Evolutionary conservation across 495 filamentous ascomycete species (phyloP).

Genomic region (Rostrohypoxylon terebratum): DNA sequence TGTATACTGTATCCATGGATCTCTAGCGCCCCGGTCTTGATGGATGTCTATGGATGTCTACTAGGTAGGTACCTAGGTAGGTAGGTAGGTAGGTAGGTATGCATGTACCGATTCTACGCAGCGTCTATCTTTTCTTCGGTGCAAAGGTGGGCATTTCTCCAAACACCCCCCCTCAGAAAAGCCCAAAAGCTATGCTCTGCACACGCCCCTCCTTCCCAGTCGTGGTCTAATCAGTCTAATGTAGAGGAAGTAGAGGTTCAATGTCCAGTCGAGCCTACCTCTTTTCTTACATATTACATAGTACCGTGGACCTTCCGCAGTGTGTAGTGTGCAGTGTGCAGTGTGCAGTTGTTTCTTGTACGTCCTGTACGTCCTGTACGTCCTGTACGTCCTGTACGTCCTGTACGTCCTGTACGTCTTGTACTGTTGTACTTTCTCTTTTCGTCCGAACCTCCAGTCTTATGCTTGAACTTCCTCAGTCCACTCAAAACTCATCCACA

Average conservation of each 20-base stretch:
- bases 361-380: too few species aligned
- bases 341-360: too few species aligned
- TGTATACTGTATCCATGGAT: background rate
- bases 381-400: too few species aligned
- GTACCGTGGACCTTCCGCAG: slow-evolving; percentile 21
- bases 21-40: slow-evolving; percentile 24
- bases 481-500: slow-evolving; percentile 4
- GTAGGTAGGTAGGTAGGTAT: background rate
- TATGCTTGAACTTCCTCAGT: slow-evolving; percentile 3
- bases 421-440: slow-evolving; percentile 39
- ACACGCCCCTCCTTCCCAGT: slow-evolving; percentile 33
- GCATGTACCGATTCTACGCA: background rate
- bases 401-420: background rate
- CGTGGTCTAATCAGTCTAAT: background rate
- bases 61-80: background rate
- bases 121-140: slow-evolving; percentile 40
- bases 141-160: slow-evolving; percentile 39
- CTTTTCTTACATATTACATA: too few species aligned
- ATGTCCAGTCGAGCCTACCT: slow-evolving; percentile 19
- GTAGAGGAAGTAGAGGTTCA: background rate
- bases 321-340: too few species aligned
- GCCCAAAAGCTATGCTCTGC: background rate
- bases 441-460: slow-evolving; percentile 41
- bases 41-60: slow-evolving; percentile 23
- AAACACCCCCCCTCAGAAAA: slow-evolving; percentile 25